phyloP scores from a whole-genome alignment of 805 yeast species.

The Candida tammaniensis region DNA sequence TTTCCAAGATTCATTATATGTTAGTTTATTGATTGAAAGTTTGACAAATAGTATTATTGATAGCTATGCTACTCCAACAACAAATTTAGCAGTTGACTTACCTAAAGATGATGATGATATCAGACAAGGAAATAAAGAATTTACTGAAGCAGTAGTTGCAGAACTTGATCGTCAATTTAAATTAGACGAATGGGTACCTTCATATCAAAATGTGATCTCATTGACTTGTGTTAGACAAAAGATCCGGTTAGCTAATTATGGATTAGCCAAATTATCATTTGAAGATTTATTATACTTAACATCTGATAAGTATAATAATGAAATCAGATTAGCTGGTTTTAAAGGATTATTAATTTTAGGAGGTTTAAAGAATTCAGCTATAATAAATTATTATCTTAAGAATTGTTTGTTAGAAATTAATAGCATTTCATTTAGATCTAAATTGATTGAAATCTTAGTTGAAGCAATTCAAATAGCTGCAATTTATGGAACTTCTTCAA shows the following conservation, averaged over 20 bases:
- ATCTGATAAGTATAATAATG: constrained; percentile 40
- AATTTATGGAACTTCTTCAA: constrained; percentile 54
- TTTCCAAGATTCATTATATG: constrained; percentile 70
- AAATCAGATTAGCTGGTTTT: constrained; percentile 66
- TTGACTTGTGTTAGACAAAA: constrained; percentile 57
- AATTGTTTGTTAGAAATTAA: constrained; percentile 51
- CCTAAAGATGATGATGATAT: constrained; percentile 2
- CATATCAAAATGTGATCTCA: constrained; percentile 58
- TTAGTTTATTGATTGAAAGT: constrained; percentile 55
- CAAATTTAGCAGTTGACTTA: constrained; percentile 5
- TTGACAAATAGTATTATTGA: constrained; percentile 38
- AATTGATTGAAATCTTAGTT: constrained; percentile 46
- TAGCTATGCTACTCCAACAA: constrained; percentile 9
- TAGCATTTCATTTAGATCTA: constrained; percentile 49
- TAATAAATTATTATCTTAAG: constrained; percentile 62
- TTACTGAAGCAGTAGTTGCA: constrained; percentile 35
- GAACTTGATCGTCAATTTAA: constrained; percentile 76
- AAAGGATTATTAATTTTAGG: constrained; percentile 70
- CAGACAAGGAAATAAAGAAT: constrained; percentile 13
- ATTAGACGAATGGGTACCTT: constrained; percentile 84
- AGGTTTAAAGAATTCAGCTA: constrained; percentile 63
- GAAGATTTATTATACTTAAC: constrained; percentile 58
- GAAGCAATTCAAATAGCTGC: constrained; percentile 66
- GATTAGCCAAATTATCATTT: constrained; percentile 49
- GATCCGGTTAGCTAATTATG: constrained; percentile 54